Evolutionary conservation across 2,329 filamentous ascomycete species (phyloP).

Genomic region (Fusarium subglutinans): DNA sequence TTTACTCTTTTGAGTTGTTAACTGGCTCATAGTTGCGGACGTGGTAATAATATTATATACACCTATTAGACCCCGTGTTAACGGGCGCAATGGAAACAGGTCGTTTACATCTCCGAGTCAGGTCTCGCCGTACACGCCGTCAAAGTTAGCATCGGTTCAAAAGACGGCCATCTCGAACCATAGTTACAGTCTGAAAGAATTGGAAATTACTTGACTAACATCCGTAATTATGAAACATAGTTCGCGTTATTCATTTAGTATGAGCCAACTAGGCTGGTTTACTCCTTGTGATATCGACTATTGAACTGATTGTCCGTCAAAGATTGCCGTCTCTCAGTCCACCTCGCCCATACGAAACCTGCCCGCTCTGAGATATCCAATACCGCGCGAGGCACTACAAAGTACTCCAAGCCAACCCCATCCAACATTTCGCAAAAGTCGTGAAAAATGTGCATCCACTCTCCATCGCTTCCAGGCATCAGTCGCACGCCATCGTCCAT

Average conservation of each 20-base stretch:
- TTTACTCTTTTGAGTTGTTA: accelerated
- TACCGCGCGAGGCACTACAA: constrained; percentile 1
- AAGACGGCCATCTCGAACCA: too few species aligned
- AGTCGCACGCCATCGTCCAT: constrained; percentile 24
- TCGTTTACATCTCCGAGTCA: too few species aligned
- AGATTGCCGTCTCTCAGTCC: background rate
- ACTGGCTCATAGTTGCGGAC: accelerated
- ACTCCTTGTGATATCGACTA: too few species aligned
- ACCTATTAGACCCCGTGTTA: too few species aligned
- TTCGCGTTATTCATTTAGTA: too few species aligned
- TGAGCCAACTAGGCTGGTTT: too few species aligned
- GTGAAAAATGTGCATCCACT: constrained; percentile 8
- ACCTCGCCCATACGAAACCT: constrained; percentile 3
- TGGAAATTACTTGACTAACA: too few species aligned
- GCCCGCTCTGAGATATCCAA: background rate
- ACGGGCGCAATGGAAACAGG: accelerated
- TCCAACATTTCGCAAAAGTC: constrained; percentile 16
- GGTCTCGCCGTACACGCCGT: too few species aligned
- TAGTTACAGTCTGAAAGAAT: accelerated
- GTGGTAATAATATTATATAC: accelerated
- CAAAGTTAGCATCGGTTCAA: accelerated
- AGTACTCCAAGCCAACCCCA: constrained; percentile 7
- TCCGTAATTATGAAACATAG: too few species aligned
- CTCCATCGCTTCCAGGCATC: constrained; percentile 13
- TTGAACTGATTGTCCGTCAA: background rate